phyloP scores from a whole-genome alignment of 169 alveolate species.

The Plasmodium berghei region DNA sequence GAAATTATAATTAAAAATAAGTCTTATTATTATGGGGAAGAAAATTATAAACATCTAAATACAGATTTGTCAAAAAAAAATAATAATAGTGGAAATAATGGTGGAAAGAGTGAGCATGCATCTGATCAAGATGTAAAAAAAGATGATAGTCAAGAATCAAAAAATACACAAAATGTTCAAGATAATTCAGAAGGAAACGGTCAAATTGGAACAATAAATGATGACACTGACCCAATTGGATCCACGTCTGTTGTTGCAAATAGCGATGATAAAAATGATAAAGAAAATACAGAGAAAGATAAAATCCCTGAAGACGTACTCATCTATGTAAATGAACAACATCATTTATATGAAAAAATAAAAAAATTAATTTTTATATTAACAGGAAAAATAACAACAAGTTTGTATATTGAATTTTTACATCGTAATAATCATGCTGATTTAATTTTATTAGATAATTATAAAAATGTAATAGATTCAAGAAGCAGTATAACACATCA shows the following conservation, averaged over 20 bases:
- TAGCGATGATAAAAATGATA: neutral
- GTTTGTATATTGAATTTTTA: constrained; percentile 89
- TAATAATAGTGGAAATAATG: neutral
- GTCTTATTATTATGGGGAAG: constrained; percentile 29
- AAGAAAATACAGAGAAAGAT: constrained; percentile 5
- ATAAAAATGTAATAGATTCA: constrained; percentile 78
- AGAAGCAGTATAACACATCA: constrained; percentile 90
- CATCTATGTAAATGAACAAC: constrained; percentile 34
- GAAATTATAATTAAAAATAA: constrained; percentile 41
- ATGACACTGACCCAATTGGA: neutral
- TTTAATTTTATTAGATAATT: constrained; percentile 86
- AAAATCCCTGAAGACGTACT: constrained; percentile 24
- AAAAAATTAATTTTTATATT: constrained; percentile 80
- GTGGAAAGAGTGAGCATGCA: neutral
- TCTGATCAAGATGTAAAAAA: neutral
- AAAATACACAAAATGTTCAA: neutral
- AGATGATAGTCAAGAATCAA: neutral
- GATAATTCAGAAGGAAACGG: neutral
- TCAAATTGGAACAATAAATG: neutral
- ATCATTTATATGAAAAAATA: constrained; percentile 72
- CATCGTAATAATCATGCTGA: constrained; percentile 93
- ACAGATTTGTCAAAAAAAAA: neutral
- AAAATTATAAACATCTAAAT: constrained; percentile 1
- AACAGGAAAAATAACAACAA: constrained; percentile 87
- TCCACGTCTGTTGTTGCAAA: neutral